Evolutionary conservation across 176 grass and related monocot species (phyloP), one percentile per base, ranked within the genome.

Genomic region (Echinochloa phyllopogon): DNA sequence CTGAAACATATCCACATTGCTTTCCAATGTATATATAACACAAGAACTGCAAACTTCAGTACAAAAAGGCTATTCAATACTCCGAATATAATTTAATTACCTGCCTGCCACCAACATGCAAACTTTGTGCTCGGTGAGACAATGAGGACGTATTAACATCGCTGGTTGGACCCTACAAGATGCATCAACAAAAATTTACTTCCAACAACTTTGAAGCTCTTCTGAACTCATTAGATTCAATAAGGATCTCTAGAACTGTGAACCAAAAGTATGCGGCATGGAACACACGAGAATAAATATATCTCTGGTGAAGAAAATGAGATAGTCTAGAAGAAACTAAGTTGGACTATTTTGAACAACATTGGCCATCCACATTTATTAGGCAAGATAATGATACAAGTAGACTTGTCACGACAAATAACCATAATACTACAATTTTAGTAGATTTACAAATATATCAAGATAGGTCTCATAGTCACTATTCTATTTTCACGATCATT

Each of bases 41-140:
- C 17, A 21, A 18, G 44, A 41, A 75, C 15, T 64, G 24, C 21
- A 72, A 63, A 56, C 23, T 78, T 75, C 40, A 60, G 39, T 86
- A 63, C 24, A 15, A 76, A 76, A 62, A 18, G 10, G 37, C 6
- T 33, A 71, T 39, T 38, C 25, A 10, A 68, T 59, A 62, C 47
- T 45, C 42, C 65, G 48, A 74, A 50, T 70, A 6, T 42, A 45
- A 82, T 64, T 56, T 49, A 64, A 65, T 52, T 90, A 92, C 93
- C 93, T 95, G 79, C 52, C 66, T 94, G 49, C 82, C 80, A 45
- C 83, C 80, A 49, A 60, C 56, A 82, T 84, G 63, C 69, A 72
- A 65, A 82, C 40, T 82, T 45, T 72, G 74, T 40, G 75, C 3
- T 59, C 17, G 83, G 16, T 88, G 83, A 47, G 72, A 70, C 63